Conservation (phyloP, 495 filamentous ascomycete species). For the Umbilicaria muhlenbergii region DNA sequence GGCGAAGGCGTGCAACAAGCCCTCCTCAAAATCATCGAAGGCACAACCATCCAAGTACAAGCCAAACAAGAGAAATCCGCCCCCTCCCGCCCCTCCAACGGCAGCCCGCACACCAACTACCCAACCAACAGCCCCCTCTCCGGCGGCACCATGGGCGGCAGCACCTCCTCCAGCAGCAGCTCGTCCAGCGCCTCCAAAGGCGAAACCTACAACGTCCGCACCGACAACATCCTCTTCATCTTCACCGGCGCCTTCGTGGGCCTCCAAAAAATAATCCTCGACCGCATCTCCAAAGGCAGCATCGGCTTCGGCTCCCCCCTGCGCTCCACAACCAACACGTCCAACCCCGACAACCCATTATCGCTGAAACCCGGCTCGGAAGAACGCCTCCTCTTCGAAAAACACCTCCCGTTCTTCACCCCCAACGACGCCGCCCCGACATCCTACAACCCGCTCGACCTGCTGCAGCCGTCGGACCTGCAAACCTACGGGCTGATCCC, state of each 20-base stretch:
- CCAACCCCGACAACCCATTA: slow-evolving; percentile 25
- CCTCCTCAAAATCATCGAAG: slow-evolving; percentile 88
- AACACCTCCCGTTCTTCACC: slow-evolving; percentile 51
- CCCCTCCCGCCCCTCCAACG: slow-evolving; percentile 25
- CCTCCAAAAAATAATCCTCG: slow-evolving; percentile 73
- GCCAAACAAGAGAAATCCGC: slow-evolving; percentile 61
- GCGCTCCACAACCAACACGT: slow-evolving; percentile 25
- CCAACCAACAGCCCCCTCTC: slow-evolving; percentile 35
- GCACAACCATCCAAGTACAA: slow-evolving; percentile 77
- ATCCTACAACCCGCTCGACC: slow-evolving; percentile 65
- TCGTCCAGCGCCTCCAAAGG: slow-evolving; percentile 40
- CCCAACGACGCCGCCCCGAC: slow-evolving; percentile 19
- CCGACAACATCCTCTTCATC: slow-evolving; percentile 91
- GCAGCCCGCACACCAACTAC: slow-evolving; percentile 23
- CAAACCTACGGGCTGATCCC: slow-evolving; percentile 91
- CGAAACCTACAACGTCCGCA: slow-evolving; percentile 81
- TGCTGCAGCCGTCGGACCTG: slow-evolving; percentile 66
- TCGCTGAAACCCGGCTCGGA: slow-evolving; percentile 33
- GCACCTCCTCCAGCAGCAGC: slow-evolving; percentile 20
- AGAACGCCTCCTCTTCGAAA: slow-evolving; percentile 46
- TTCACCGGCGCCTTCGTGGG: slow-evolving; percentile 93
- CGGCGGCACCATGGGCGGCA: slow-evolving; percentile 15
- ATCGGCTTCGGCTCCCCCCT: slow-evolving; percentile 87
- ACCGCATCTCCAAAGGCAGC: slow-evolving; percentile 70
- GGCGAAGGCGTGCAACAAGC: slow-evolving; percentile 95